phyloP scores from a whole-genome alignment of 495 filamentous ascomycete species.

The Zalerion maritima region DNA sequence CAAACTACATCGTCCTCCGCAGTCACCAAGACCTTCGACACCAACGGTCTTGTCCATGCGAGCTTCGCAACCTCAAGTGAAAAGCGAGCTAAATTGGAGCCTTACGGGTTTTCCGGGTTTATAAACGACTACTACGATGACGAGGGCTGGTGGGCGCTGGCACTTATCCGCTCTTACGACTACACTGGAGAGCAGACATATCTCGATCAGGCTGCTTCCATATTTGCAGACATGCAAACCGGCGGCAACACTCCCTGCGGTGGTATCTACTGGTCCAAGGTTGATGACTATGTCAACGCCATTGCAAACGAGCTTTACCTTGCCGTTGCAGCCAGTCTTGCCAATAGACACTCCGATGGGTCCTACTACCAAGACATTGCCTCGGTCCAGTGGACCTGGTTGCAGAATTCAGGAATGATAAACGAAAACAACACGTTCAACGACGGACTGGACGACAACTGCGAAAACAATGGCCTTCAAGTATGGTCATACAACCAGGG shows the following conservation, averaged over 20 bases:
- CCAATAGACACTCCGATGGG: constrained; percentile 39
- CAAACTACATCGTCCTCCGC: constrained; percentile 12
- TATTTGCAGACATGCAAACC: constrained; percentile 47
- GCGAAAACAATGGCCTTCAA: constrained; percentile 48
- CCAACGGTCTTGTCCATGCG: constrained; percentile 17
- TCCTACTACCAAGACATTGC: constrained; percentile 43
- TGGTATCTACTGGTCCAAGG: constrained; percentile 59
- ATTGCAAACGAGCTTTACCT: constrained; percentile 69
- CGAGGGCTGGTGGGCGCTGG: constrained; percentile 61
- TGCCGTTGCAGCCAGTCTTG: constrained; percentile 53
- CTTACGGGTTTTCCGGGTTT: constrained; percentile 30
- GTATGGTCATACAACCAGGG: constrained; percentile 76
- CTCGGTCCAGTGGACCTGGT: constrained; percentile 50
- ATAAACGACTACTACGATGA: constrained; percentile 57
- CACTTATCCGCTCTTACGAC: constrained; percentile 51
- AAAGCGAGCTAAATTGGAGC: constrained; percentile 4
- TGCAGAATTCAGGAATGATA: constrained; percentile 48
- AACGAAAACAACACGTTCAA: constrained; percentile 52
- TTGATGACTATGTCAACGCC: constrained; percentile 45
- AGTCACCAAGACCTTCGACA: constrained; percentile 16
- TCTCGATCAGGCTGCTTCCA: constrained; percentile 39
- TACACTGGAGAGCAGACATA: constrained; percentile 38
- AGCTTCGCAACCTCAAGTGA: constrained; percentile 8
- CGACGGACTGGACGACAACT: constrained; percentile 48
- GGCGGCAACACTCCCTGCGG: constrained; percentile 42